Percentiles rank a stretch among this genome's conserved stretches.
These are phyloP conservation scores for Pseudomicrostroma phylloplanum DNA, from an alignment of 1,284 basidiomycete genomes.

Conservation along the genomic window DNA sequence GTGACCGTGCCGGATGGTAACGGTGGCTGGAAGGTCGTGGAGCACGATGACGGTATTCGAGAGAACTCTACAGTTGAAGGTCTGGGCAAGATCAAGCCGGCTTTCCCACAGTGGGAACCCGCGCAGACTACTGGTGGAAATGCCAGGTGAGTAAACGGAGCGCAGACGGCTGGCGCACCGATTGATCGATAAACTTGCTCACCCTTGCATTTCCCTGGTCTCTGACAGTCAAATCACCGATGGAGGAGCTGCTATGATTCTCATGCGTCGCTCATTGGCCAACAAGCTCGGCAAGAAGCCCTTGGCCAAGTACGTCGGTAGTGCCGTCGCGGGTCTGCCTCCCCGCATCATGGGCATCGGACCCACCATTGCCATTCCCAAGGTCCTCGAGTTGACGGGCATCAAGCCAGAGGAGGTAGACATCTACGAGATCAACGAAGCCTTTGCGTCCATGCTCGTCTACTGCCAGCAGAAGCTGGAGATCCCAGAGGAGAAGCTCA, in stretches of 20 bases:
- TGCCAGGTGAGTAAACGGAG: slow-evolving; percentile 53
- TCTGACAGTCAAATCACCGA: slow-evolving; percentile 63
- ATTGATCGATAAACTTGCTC: neutral
- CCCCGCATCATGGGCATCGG: slow-evolving; percentile 76
- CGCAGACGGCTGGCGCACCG: no score
- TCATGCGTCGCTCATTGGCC: slow-evolving; percentile 80
- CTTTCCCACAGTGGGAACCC: slow-evolving; percentile 82
- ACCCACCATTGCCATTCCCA: slow-evolving; percentile 30
- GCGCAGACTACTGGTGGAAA: slow-evolving; percentile 78
- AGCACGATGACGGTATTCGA: slow-evolving; percentile 75
- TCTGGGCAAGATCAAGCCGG: slow-evolving; percentile 65
- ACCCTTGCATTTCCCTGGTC: no score
- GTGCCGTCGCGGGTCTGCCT: slow-evolving; percentile 65
- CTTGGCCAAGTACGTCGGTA: slow-evolving; percentile 71
- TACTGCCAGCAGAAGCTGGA: slow-evolving; percentile 70
- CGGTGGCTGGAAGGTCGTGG: slow-evolving; percentile 60
- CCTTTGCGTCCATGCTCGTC: slow-evolving; percentile 36
- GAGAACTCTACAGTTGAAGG: slow-evolving; percentile 67
- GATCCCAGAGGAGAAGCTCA: slow-evolving; percentile 59
- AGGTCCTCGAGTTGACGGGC: slow-evolving; percentile 60
- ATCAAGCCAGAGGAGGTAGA: slow-evolving; percentile 68
- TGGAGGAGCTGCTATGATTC: slow-evolving; percentile 73
- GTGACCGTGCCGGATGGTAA: slow-evolving; percentile 53
- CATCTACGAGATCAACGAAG: slow-evolving; percentile 80
- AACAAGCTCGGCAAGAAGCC: slow-evolving; percentile 63